A percentile compares a stretch with the other conserved stretches of the same genome.
Conservation (phyloP, 1,284 basidiomycete species). For the Tylopilus sp. region DNA sequence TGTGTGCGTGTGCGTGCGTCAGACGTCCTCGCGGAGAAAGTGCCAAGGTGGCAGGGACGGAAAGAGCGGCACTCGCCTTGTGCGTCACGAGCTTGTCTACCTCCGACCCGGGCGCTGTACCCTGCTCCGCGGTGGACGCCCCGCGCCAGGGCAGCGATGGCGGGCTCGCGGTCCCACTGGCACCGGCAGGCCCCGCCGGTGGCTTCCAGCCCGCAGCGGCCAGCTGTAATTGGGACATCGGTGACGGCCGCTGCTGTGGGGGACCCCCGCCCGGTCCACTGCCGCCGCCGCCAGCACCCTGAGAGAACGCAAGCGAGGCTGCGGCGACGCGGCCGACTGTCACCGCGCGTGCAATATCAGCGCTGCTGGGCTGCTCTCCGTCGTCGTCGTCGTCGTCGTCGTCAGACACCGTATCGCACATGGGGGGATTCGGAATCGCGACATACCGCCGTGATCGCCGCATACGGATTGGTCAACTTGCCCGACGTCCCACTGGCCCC, state of each 20-base stretch:
- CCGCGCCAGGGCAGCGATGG: conserved; percentile 36
- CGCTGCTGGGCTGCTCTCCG: background rate
- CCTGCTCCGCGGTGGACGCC: background rate
- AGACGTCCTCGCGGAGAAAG: too few relatives aligned
- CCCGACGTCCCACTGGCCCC: conserved; percentile 17
- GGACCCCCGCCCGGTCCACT: background rate
- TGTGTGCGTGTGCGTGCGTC: background rate
- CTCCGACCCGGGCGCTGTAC: conserved; percentile 16
- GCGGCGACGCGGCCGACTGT: conserved; percentile 46
- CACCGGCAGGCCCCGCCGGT: background rate
- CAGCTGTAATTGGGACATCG: background rate
- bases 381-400: too few relatives aligned
- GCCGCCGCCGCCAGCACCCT: background rate
- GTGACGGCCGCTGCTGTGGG: background rate
- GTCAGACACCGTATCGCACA: too few relatives aligned
- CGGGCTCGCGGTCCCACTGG: background rate
- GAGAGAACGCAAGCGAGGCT: conserved; percentile 42
- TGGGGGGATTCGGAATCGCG: background rate
- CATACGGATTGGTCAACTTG: conserved; percentile 31
- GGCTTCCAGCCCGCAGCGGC: background rate
- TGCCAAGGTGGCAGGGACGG: too few relatives aligned
- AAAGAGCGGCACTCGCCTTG: conserved; percentile 17
- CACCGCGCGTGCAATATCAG: conserved; percentile 31
- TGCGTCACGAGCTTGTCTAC: conserved; percentile 28
- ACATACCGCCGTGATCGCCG: conserved; percentile 13